Conservation (phyloP, 2,329 filamentous ascomycete species). For the Colletotrichum karsti region DNA sequence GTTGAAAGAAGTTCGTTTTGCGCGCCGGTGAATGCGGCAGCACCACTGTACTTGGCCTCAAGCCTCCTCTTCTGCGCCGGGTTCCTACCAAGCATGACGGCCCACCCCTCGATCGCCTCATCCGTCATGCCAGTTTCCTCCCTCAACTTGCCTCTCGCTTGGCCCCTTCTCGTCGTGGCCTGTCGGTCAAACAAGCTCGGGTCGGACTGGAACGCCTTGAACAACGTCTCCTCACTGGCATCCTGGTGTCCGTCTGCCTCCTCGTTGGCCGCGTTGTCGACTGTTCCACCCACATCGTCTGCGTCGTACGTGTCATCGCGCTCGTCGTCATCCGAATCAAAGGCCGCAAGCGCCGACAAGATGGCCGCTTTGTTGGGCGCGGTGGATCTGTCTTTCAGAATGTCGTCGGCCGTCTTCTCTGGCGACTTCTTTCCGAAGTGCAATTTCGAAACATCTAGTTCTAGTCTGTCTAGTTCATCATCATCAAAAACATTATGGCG, state of each 20-base stretch:
- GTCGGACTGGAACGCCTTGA: slow-evolving; percentile 73
- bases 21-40: slow-evolving; percentile 64
- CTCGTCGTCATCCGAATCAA: slow-evolving; percentile 95
- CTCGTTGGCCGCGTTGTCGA: slow-evolving; percentile 74
- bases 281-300: slow-evolving; percentile 88
- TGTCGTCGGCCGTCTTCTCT: slow-evolving; percentile 73
- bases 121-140: slow-evolving; percentile 89
- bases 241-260: slow-evolving; percentile 57
- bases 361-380: slow-evolving; percentile 86
- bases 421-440: slow-evolving; percentile 80
- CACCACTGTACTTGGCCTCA: slow-evolving; percentile 70
- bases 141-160: slow-evolving; percentile 70
- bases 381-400: slow-evolving; percentile 71
- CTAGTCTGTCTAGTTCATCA: slow-evolving; percentile 80
- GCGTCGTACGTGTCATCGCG: slow-evolving; percentile 96
- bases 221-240: slow-evolving; percentile 76
- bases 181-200: slow-evolving; percentile 77
- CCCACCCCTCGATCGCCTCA: slow-evolving; percentile 95
- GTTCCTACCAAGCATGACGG: slow-evolving; percentile 81
- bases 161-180: slow-evolving; percentile 71
- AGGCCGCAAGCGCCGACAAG: slow-evolving; percentile 84
- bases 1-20: slow-evolving; percentile 74
- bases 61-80: slow-evolving; percentile 73
- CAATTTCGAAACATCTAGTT: slow-evolving; percentile 71
- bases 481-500: slow-evolving; percentile 82